Conservation (phyloP, 2,329 filamentous ascomycete species). For the Xylariomycetidae sp. region DNA sequence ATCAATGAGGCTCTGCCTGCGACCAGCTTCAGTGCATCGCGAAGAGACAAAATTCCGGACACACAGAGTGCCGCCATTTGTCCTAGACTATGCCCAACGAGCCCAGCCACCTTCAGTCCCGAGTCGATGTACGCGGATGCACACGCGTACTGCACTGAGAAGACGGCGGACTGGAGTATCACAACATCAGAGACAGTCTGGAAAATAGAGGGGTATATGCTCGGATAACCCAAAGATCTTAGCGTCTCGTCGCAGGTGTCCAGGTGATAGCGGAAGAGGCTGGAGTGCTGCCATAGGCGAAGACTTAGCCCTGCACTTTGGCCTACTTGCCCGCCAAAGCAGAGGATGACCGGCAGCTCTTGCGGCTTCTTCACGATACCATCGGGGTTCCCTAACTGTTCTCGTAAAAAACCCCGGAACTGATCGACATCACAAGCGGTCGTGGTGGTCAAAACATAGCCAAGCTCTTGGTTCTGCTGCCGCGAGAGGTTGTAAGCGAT, state of each 20-base stretch:
- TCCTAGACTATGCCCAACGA: constrained; percentile 35
- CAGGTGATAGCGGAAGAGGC: not conserved
- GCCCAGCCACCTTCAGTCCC: constrained; percentile 22
- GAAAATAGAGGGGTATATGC: constrained; percentile 27
- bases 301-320: constrained; percentile 20
- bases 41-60: constrained; percentile 24
- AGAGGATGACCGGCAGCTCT: constrained; percentile 22
- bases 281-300: constrained; percentile 15
- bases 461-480: constrained; percentile 1
- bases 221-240: constrained; percentile 20
- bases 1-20: constrained; percentile 27
- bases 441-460: not conserved
- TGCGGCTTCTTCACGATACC: not conserved
- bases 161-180: constrained; percentile 29
- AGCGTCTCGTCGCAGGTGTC: constrained; percentile 27
- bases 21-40: constrained; percentile 26
- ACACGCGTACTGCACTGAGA: constrained; percentile 31
- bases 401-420: no score
- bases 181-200: constrained; percentile 22
- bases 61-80: constrained; percentile 31
- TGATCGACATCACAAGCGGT: not conserved
- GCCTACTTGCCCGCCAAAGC: constrained; percentile 32
- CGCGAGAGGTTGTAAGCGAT: constrained; percentile 1
- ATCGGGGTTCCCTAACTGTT: no score
- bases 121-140: constrained; percentile 29